Base-by-base conservation (phyloP, 2,329 filamentous ascomycete species). In the Fusarium ramigenum region DNA sequence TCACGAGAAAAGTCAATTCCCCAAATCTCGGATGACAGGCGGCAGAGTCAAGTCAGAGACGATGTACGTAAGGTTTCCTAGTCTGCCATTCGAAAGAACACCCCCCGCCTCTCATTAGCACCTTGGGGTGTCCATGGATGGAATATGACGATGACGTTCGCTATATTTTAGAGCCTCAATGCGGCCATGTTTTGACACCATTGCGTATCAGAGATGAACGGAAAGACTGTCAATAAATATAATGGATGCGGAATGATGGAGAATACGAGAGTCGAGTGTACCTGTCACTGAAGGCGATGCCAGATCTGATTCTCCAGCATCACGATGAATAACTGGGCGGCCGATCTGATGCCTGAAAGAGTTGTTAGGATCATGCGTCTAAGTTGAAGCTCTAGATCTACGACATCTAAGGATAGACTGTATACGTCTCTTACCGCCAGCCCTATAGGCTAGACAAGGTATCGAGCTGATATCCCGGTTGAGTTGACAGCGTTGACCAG, bases 121-220 rank as follows among this genome's bases (percentile, higher is more conserved):
- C 37, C 16, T 21, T 18, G 37, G 46, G 59, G 66, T 44, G 58
- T 65, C n/a, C 15, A 30, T 69, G 36, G 39, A 37, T 32, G 28
- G 36, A 63, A 46, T 28, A 49, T 53, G n/a, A 42, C 39, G 37
- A 72, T 72, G 63, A 63, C 68, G 63, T 72, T 42, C 37, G 52
- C 47, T 30, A 63, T 57, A 19, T 34, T 19, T 23, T 21, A 19
- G 47, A 43, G 32, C 44, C 40, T 64, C 67, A 71, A 23, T 62
- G 46, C 21, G 10, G 39, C 30, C 9, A 46, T 52, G n/a, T 23
- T 63, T 63, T 46, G 53, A 69, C 62, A 23, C 47, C 25, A 28
- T 49, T 21, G 21, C 36, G 19, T 23, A 37, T 44, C 15, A 12
- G 21, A 53, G 18, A 18, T 62, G 32, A 32, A 53, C 28, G 21